These are phyloP conservation scores for Aspergillus panamensis DNA, from an alignment of 495 filamentous ascomycete species.

Conservation along the genomic window DNA sequence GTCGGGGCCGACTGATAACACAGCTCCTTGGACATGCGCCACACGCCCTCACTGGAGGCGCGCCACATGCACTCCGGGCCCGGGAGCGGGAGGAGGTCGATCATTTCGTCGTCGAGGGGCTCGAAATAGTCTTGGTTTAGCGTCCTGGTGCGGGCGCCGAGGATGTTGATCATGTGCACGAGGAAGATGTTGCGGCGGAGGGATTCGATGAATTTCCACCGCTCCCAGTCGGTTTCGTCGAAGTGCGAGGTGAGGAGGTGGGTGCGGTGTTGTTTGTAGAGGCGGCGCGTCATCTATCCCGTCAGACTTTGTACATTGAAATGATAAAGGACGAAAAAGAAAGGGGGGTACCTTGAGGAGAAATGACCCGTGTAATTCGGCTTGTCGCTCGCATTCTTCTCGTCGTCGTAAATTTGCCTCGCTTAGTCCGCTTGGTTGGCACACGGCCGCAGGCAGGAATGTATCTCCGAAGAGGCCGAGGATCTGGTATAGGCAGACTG, in stretches of 20 bases:
- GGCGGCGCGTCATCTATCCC: conserved; percentile 15
- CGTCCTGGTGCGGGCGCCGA: conserved; percentile 6
- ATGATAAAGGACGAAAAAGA: background rate
- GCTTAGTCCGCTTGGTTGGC: background rate
- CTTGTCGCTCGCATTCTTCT: conserved; percentile 1
- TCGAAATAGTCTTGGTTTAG: conserved; percentile 17
- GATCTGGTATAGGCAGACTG: conserved; percentile 21
- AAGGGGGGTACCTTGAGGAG: conserved; percentile 13
- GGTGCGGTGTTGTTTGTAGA: conserved; percentile 9
- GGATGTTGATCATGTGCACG: conserved; percentile 20
- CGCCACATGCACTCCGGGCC: conserved; percentile 23
- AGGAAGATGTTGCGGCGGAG: conserved; percentile 22
- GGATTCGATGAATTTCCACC: conserved; percentile 24
- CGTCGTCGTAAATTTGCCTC: background rate
- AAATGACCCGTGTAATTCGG: conserved; percentile 13
- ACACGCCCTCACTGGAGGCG: conserved; percentile 17
- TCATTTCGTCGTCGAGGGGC: conserved; percentile 12
- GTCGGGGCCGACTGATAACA: background rate
- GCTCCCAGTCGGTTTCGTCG: conserved; percentile 16
- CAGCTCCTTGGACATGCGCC: conserved; percentile 11
- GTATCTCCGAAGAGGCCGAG: conserved; percentile 17
- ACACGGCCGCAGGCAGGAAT: conserved; percentile 1
- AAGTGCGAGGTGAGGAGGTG: conserved; percentile 10
- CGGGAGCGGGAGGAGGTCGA: conserved; percentile 15
- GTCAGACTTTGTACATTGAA: too few species aligned